Conservation (phyloP, 768 basidiomycete species). For the Rhodosporidiobolus odoratus region DNA sequence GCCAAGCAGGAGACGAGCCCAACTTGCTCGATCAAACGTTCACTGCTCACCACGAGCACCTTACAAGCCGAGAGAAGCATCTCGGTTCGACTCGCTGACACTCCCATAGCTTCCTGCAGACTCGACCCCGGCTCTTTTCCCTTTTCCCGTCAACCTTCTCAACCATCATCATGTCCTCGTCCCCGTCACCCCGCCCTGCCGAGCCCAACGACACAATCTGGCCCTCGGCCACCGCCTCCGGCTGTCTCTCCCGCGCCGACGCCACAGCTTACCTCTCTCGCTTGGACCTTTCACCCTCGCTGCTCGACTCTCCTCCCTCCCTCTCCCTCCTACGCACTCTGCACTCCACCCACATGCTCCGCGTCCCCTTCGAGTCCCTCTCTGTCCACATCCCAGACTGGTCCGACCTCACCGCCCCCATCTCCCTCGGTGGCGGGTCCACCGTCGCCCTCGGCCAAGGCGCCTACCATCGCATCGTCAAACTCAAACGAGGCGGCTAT, state of each 20-base stretch:
- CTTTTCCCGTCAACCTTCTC: no score
- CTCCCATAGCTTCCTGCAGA: no score
- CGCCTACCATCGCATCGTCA: slow-evolving; percentile 16
- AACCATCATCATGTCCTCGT: not conserved
- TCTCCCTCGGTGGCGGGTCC: slow-evolving; percentile 15
- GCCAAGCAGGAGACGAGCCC: no score
- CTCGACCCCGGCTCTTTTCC: no score
- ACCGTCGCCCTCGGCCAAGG: not conserved
- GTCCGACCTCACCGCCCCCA: slow-evolving; percentile 8
- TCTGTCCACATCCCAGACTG: slow-evolving; percentile 20
- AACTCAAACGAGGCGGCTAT: slow-evolving; percentile 17
- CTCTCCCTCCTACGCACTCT: slow-evolving; percentile 28
- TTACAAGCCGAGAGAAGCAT: no score
- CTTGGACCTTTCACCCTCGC: slow-evolving; percentile 1
- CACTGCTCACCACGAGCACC: no score
- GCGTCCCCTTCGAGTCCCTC: slow-evolving; percentile 29
- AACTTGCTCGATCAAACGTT: no score
- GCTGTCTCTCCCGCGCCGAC: slow-evolving; percentile 3
- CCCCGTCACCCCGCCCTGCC: not conserved
- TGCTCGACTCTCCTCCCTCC: slow-evolving; percentile 13
- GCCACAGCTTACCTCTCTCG: slow-evolving; percentile 25
- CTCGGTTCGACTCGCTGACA: no score
- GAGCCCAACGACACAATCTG: not conserved
- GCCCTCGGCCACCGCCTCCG: not conserved
- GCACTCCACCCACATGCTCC: slow-evolving; percentile 15